These are phyloP conservation scores for Solanum paucissectum DNA, from an alignment of 257 asterid species.

Conservation along the genomic window DNA sequence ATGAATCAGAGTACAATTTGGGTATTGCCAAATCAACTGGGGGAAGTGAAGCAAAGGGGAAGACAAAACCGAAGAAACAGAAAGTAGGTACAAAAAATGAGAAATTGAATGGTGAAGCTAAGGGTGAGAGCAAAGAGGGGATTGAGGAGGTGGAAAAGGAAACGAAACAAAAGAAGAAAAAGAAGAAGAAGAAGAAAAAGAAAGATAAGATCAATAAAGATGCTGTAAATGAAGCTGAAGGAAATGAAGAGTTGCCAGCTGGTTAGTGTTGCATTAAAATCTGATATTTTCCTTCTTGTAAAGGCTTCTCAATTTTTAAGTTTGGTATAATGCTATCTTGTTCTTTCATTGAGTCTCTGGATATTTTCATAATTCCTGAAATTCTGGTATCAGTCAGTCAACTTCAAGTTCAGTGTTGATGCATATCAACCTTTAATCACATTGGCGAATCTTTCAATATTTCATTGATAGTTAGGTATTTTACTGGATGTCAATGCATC, in stretches of 20 bases:
- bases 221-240: slow-evolving; percentile 14
- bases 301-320: not conserved
- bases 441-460: not conserved
- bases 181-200: slow-evolving; percentile 24
- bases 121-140: slow-evolving; percentile 13
- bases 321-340: not conserved
- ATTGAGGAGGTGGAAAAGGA: slow-evolving; percentile 21
- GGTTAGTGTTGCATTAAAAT: slow-evolving; percentile 34
- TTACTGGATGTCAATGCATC: not conserved
- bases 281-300: not conserved
- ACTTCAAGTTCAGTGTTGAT: not conserved
- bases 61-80: slow-evolving; percentile 28
- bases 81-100: slow-evolving; percentile 14
- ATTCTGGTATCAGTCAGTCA: not conserved
- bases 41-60: slow-evolving; percentile 18
- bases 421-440: not conserved
- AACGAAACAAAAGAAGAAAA: slow-evolving; percentile 27
- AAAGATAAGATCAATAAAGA: slow-evolving; percentile 9
- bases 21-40: slow-evolving; percentile 30
- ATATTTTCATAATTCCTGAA: not conserved
- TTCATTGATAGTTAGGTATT: not conserved
- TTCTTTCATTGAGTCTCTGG: not conserved
- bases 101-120: slow-evolving; percentile 18
- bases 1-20: slow-evolving; percentile 59
- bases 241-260: slow-evolving; percentile 18